Conservation (phyloP, 345 rosid species). For the Acer campestre region DNA sequence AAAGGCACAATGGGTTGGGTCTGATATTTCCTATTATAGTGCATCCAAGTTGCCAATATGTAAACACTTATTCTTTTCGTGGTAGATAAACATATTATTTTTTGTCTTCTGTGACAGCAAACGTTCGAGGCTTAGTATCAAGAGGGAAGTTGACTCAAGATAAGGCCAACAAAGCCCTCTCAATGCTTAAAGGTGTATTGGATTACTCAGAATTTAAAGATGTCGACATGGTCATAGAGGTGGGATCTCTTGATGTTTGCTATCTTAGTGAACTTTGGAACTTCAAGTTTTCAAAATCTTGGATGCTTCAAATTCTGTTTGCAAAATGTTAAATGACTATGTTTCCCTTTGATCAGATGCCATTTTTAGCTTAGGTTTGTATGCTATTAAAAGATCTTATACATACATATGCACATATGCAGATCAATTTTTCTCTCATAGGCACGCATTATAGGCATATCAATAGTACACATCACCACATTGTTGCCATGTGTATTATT, state of each 20-base stretch:
- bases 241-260: conserved; percentile 23
- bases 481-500: too few species aligned
- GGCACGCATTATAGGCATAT: too few species aligned
- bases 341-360: conserved; percentile 1
- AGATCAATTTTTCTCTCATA: background rate
- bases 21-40: background rate
- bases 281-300: background rate
- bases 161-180: conserved; percentile 73
- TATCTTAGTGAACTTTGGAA: background rate
- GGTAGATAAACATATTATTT: conserved; percentile 7
- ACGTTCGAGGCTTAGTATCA: conserved; percentile 67
- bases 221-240: conserved; percentile 98
- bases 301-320: background rate
- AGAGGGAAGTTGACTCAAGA: conserved; percentile 68
- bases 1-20: background rate
- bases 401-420: background rate
- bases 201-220: conserved; percentile 84
- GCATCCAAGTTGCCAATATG: background rate
- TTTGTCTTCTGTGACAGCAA: conserved; percentile 49
- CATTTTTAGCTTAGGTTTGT: background rate
- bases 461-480: too few species aligned
- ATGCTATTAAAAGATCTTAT: conserved; percentile 14
- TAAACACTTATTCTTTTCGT: background rate
- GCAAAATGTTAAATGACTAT: background rate
- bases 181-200: conserved; percentile 76